A percentile compares a stretch with the other conserved stretches of the same genome.
phyloP scores from a whole-genome alignment of 1,139 yeast genomes.

The Yamadazyma buinensis region DNA sequence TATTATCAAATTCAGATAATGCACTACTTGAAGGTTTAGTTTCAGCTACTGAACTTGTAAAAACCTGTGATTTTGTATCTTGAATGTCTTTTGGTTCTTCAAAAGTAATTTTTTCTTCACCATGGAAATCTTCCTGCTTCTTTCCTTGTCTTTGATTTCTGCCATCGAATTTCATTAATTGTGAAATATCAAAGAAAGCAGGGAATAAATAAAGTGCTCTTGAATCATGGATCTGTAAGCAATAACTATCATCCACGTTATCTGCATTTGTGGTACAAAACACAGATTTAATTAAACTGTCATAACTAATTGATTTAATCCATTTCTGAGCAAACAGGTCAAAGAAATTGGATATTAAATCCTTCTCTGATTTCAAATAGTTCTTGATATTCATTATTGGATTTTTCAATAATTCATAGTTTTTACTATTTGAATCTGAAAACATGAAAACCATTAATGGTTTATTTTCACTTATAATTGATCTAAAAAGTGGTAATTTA shows the following conservation, averaged over 20 bases:
- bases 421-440: conserved; percentile 8
- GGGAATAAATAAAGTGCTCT: conserved; percentile 28
- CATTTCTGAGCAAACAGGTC: conserved; percentile 40
- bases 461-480: conserved; percentile 17
- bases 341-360: conserved; percentile 29
- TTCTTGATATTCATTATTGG: conserved; percentile 22
- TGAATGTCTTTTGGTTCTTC: too few species aligned
- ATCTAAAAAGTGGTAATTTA: conserved; percentile 21
- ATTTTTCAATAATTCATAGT: conserved; percentile 8
- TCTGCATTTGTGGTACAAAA: conserved; percentile 36
- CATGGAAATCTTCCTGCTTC: too few species aligned
- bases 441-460: conserved; percentile 36
- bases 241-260: conserved; percentile 25
- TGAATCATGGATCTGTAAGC: conserved; percentile 31
- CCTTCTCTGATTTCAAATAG: conserved; percentile 15
- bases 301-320: conserved; percentile 28
- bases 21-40: too few species aligned
- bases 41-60: too few species aligned
- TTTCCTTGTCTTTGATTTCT: too few species aligned
- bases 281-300: conserved; percentile 33
- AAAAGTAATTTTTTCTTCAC: too few species aligned
- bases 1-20: too few species aligned
- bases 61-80: too few species aligned
- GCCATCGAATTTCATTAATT: not conserved
- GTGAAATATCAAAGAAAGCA: conserved; percentile 18